A percentile compares a stretch with the other conserved stretches of the same genome.
Evolutionary conservation across 2,329 filamentous ascomycete species (phyloP).

Genomic region (Ilyonectria sp.): DNA sequence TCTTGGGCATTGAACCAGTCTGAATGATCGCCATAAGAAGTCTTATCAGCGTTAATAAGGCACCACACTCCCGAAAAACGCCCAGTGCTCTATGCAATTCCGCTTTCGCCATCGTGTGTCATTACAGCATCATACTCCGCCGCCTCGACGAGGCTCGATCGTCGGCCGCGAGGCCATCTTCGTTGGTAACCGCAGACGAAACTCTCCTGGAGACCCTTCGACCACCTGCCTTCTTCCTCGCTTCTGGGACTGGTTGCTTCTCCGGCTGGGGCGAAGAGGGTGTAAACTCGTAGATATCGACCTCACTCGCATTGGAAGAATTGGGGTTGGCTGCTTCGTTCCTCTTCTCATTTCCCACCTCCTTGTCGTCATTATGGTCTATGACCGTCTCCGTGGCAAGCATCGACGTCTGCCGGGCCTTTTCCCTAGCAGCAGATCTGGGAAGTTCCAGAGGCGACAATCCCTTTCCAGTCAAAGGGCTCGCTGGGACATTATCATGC

Average conservation of each 20-base stretch:
- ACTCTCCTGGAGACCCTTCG: constrained; percentile 57
- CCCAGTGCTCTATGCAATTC: constrained; percentile 43
- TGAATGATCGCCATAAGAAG: constrained; percentile 47
- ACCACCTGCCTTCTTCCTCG: constrained; percentile 44
- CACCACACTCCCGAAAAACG: constrained; percentile 49
- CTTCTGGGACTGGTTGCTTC: constrained; percentile 47
- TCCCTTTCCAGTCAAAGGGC: constrained; percentile 61
- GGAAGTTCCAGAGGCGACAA: constrained; percentile 48
- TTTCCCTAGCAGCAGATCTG: constrained; percentile 54
- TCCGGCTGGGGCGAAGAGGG: constrained; percentile 61
- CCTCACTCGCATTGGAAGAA: constrained; percentile 47
- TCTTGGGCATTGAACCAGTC: constrained; percentile 52
- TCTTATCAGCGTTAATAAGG: constrained; percentile 42
- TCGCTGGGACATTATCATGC: constrained; percentile 50
- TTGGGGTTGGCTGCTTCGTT: constrained; percentile 37
- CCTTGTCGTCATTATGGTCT: constrained; percentile 29
- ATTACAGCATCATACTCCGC: constrained; percentile 74
- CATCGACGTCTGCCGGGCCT: constrained; percentile 59
- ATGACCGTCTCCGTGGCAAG: constrained; percentile 35
- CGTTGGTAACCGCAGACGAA: constrained; percentile 57
- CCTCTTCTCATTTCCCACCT: constrained; percentile 30
- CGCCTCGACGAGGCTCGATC: constrained; percentile 60
- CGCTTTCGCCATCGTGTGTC: constrained; percentile 41
- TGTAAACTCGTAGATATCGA: constrained; percentile 71
- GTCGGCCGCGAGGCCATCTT: constrained; percentile 49